Evolutionary conservation across 768 basidiomycete genomes (phyloP).

Genomic region (Leccinum incarnatum): DNA sequence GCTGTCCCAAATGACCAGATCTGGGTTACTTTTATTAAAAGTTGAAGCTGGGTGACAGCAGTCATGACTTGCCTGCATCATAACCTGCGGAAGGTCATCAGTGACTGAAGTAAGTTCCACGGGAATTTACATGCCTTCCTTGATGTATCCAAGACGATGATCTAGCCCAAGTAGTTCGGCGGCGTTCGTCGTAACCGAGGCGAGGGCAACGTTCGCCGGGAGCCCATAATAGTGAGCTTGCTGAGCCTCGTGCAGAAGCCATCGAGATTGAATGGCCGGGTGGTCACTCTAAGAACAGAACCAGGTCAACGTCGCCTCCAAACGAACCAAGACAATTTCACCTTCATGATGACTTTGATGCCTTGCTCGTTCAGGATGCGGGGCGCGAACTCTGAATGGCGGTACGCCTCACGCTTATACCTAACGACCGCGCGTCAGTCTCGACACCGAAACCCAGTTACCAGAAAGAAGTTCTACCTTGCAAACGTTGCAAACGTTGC

Average conservation of each 20-base stretch:
- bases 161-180: slow-evolving; percentile 73
- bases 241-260: slow-evolving; percentile 80
- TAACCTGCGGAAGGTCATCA: slow-evolving; percentile 43
- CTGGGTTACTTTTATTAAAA: slow-evolving; percentile 31
- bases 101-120: neutral
- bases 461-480: slow-evolving; percentile 27
- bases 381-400: slow-evolving; percentile 57
- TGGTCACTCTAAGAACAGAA: slow-evolving; percentile 57
- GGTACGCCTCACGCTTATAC: slow-evolving; percentile 57
- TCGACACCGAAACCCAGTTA: neutral
- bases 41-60: no score
- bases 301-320: neutral
- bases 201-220: slow-evolving; percentile 63
- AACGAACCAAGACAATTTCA: slow-evolving; percentile 9
- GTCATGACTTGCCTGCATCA: slow-evolving; percentile 50
- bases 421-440: slow-evolving; percentile 22
- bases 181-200: slow-evolving; percentile 71
- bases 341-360: slow-evolving; percentile 53
- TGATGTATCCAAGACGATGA: slow-evolving; percentile 78
- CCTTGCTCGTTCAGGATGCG: slow-evolving; percentile 50
- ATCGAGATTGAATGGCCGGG: slow-evolving; percentile 63
- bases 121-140: slow-evolving; percentile 42
- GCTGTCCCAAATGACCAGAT: slow-evolving; percentile 63
- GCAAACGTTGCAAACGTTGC: slow-evolving; percentile 66
- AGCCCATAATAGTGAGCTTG: slow-evolving; percentile 82